phyloP scores from a whole-genome alignment of 495 filamentous ascomycete species.

The Hypoxylon rickii region DNA sequence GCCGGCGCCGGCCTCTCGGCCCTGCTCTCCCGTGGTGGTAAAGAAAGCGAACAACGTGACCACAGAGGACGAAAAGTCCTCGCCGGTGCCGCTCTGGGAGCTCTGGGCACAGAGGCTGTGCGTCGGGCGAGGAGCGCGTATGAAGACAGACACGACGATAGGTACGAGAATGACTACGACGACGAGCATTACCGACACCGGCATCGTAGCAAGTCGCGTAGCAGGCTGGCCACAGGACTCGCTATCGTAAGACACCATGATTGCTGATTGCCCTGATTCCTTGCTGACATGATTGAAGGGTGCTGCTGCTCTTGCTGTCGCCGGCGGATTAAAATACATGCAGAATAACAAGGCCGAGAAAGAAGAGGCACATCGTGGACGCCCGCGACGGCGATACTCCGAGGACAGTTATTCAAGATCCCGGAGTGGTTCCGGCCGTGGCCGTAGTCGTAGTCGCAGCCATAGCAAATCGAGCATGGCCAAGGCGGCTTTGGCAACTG shows the following conservation, averaged over 20 bases:
- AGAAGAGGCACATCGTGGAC: slow-evolving; percentile 67
- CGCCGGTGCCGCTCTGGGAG: slow-evolving; percentile 81
- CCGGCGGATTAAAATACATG: slow-evolving; percentile 78
- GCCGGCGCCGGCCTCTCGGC: slow-evolving; percentile 79
- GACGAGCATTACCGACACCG: slow-evolving; percentile 35
- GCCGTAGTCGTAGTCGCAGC: slow-evolving; percentile 41
- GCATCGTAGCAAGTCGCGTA: slow-evolving; percentile 41
- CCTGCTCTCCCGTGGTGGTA: slow-evolving; percentile 68
- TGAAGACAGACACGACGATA: slow-evolving; percentile 64
- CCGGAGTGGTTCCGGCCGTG: slow-evolving; percentile 37
- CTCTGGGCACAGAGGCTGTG: slow-evolving; percentile 76
- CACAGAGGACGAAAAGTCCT: slow-evolving; percentile 74
- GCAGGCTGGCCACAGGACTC: slow-evolving; percentile 65
- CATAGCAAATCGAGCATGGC: slow-evolving; percentile 69
- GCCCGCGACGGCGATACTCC: slow-evolving; percentile 66
- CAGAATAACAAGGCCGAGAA: slow-evolving; percentile 69
- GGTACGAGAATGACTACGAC: slow-evolving; percentile 43
- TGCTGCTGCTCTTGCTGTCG: slow-evolving; percentile 73
- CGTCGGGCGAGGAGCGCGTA: slow-evolving; percentile 75
- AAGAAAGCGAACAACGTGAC: slow-evolving; percentile 59
- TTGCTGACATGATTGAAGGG: slow-evolving; percentile 27
- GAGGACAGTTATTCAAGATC: slow-evolving; percentile 32
- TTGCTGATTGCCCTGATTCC: not conserved
- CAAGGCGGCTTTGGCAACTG: slow-evolving; percentile 77
- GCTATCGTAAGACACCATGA: slow-evolving; percentile 62